phyloP scores from a whole-genome alignment of 495 filamentous ascomycete genomes.

The Penicillium subrubescens region DNA sequence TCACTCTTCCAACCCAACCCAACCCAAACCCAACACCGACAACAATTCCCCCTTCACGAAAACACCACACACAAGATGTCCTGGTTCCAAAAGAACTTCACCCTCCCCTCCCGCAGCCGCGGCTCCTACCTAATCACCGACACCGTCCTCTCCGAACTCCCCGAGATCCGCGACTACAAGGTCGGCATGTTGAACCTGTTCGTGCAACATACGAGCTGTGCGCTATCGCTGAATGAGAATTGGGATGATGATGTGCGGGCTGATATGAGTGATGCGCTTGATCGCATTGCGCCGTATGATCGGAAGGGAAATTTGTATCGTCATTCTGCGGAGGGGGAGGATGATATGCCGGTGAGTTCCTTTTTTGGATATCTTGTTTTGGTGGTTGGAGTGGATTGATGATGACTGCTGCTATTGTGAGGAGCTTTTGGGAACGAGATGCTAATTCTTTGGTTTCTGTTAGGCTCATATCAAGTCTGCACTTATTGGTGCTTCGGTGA shows the following conservation, averaged over 20 bases:
- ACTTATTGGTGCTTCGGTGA: constrained; percentile 83
- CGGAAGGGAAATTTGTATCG: constrained; percentile 74
- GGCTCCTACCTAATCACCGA: constrained; percentile 91
- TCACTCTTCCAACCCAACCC: neutral
- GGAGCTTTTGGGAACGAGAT: neutral
- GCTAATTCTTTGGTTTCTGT: constrained; percentile 6
- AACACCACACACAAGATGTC: constrained; percentile 49
- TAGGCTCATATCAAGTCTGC: constrained; percentile 91
- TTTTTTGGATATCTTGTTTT: neutral
- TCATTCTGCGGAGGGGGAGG: constrained; percentile 83
- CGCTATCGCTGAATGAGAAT: constrained; percentile 90
- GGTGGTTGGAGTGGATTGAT: neutral
- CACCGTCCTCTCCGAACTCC: constrained; percentile 64
- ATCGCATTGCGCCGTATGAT: constrained; percentile 81
- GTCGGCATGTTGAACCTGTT: constrained; percentile 87
- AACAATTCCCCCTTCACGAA: neutral
- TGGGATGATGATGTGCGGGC: constrained; percentile 79
- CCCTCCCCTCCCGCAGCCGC: constrained; percentile 69
- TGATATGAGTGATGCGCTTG: constrained; percentile 93
- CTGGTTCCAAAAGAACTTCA: constrained; percentile 81
- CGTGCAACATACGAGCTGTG: constrained; percentile 88
- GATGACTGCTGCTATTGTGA: neutral
- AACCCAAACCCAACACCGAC: neutral
- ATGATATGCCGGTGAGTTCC: constrained; percentile 79
- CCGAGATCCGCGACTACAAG: constrained; percentile 78